phyloP scores from a whole-genome alignment of 306 rosid species.

The Begonia masoniana region DNA sequence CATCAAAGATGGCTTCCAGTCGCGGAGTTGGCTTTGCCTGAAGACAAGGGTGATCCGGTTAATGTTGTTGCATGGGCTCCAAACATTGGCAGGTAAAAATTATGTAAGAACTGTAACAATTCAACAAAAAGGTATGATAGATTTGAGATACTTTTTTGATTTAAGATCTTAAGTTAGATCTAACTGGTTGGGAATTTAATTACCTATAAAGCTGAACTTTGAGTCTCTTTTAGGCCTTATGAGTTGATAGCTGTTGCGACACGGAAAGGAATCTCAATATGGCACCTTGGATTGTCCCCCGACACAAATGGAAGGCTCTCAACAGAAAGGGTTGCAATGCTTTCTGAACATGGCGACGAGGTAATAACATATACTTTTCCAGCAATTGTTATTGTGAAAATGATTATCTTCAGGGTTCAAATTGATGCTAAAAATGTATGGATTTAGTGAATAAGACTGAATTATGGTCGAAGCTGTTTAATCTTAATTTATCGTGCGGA shows the following conservation, averaged over 20 bases:
- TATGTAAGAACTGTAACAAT: background rate
- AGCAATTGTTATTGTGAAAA: too few relatives aligned
- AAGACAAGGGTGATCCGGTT: conserved; percentile 54
- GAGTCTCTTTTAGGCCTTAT: conserved; percentile 36
- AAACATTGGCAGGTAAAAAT: conserved; percentile 73
- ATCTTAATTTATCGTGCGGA: background rate
- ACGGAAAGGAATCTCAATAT: conserved; percentile 52
- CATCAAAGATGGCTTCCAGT: conserved; percentile 99
- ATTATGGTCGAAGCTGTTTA: too few relatives aligned
- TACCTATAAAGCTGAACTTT: background rate
- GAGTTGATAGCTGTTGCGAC: conserved; percentile 83
- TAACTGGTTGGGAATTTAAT: too few relatives aligned
- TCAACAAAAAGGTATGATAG: too few relatives aligned
- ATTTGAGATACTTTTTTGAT: too few relatives aligned
- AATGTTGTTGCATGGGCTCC: conserved; percentile 87
- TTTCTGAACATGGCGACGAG: conserved; percentile 64
- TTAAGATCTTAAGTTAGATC: too few relatives aligned
- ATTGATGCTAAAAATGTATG: too few relatives aligned
- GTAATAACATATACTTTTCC: conserved; percentile 20
- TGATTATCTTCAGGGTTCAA: too few relatives aligned
- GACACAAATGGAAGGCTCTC: conserved; percentile 65
- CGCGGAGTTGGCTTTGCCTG: conserved; percentile 67
- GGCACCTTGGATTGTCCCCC: conserved; percentile 79
- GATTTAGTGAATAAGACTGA: too few relatives aligned
- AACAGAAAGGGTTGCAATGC: conserved; percentile 48